Evolutionary conservation across 2,329 filamentous ascomycete genomes (phyloP), one percentile per base, ranked within the genome.

Genomic region (Scopulariopsis brevicaulis): DNA sequence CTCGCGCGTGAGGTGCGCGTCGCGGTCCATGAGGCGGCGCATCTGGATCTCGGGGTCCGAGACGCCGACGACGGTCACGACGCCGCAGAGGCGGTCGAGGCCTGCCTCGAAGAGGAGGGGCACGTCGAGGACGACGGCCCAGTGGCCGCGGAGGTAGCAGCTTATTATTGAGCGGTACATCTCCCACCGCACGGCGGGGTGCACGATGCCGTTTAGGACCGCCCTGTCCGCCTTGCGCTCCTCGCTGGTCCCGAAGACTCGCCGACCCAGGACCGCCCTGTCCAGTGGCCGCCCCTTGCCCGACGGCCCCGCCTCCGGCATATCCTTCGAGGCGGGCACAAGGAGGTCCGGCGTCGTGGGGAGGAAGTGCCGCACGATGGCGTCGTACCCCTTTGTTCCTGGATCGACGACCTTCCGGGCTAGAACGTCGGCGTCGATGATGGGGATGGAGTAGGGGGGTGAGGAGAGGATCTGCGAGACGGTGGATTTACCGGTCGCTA

Each of bases 401-500:
- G 94, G 94, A 70, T 96, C 90, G 69, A 99, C 93, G 60, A 97
- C 94, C 70, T 94, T 82, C 65, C 93, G 91, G 54, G 94, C 93
- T 61, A 97, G 81, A 58, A 95, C 74, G 75, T 99, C 94, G 68
- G 94, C 93, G 69, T 99, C 94, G 75, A 99, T 86, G 65, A 99
- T 81, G 66, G 94, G 92, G 61, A 99, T 81, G 60, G 83, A 86
- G 77, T 96, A 89, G 0, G 93, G 94, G 5, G 89, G 77, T 4
- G 83, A 79, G 55, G 87, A 84, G 65, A 99, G 88, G 64, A 96
- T 81, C 46, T 81, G 78, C 32, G 94, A 96, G 58, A 96, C 91
- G 63, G 93, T 99, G 53, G 93, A 96, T 81, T 99, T 99, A 70
- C 94, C 94, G 6, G 94, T 99, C 60, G 94, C 94, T 69, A 99